Evolutionary conservation across 257 asterid genomes (phyloP), one percentile per base, ranked within the genome.

Genomic region (Ajuga chamaepitys): DNA sequence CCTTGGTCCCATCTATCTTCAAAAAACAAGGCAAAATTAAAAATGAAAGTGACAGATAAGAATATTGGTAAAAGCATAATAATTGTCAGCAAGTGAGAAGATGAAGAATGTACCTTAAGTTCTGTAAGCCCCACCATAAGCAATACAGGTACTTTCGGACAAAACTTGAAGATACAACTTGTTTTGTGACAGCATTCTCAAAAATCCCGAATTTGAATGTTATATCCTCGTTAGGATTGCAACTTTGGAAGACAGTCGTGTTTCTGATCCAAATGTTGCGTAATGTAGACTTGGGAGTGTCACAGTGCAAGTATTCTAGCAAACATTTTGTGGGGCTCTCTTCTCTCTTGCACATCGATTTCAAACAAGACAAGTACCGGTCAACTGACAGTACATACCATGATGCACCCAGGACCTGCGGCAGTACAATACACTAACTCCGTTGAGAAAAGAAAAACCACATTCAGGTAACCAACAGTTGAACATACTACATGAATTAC

Each of bases 41-140:
- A 28, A 28, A 28, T 2, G 5, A 28, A 56, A 12, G 1, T 7
- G 7, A 5, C 2, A 13, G 3, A 42, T 69, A 42, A 4, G 41
- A 21, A 28, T 9, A 45, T 7, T 28, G 51, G 5, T 17, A 51
- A 22, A n/a, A 13, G 8, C 28, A 22, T 22, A 60, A 11, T 32
- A 28, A 68, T 48, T 10, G 10, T 38, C 35, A 38, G 28, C 14
- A 28, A 50, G 22, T 32, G 32, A 48, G 53, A 41, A 24, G 28
- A 34, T 14, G 16, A 60, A 13, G 2, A 62, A 40, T n/a, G 62
- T 83, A 92, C 98, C 98, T 92, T 52, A 92, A 81, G 51, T 92
- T 83, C 80, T 92, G 98, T 70, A 92, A 73, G 57, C 98, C 98
- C 98, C 98, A 92, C 98, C 98, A 89, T 74, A 92, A 78, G 85